Evolutionary conservation across 2,329 filamentous ascomycete genomes (phyloP).

Genomic region (Fusarium cyanostomum): DNA sequence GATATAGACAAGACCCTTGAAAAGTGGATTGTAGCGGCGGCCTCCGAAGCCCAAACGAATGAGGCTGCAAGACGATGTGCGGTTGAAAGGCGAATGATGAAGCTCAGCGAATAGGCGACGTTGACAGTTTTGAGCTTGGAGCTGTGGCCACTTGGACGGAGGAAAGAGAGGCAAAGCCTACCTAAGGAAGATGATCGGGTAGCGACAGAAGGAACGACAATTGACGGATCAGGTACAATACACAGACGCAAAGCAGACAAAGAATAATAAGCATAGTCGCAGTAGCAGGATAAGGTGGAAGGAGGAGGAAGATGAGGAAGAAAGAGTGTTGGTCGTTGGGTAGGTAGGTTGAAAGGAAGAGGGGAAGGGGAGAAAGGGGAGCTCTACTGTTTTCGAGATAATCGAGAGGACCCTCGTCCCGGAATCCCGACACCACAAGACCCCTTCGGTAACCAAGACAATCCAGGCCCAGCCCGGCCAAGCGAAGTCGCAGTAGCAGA

Average conservation of each 20-base stretch:
- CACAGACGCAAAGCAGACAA: conserved; percentile 28
- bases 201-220: conserved; percentile 30
- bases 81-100: not conserved
- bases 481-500: conserved; percentile 7
- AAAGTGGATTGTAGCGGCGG: conserved; percentile 11
- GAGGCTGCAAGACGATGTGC: conserved; percentile 13
- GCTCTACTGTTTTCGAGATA: conserved; percentile 7
- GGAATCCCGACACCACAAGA: conserved; percentile 20
- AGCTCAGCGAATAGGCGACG: conserved; percentile 5
- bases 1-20: conserved; percentile 18
- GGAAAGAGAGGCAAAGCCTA: not conserved
- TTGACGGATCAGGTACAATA: conserved; percentile 30
- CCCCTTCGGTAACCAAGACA: conserved; percentile 3
- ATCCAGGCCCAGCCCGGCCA: not conserved
- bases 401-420: conserved; percentile 17
- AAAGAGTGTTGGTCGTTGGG: not conserved
- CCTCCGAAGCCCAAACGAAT: not conserved
- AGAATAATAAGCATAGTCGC: conserved; percentile 37
- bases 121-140: not conserved
- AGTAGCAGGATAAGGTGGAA: not conserved
- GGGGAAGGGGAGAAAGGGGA: conserved; percentile 21
- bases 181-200: conserved; percentile 26
- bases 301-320: not conserved
- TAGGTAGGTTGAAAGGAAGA: conserved; percentile 16
- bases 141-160: conserved; percentile 9